Evolutionary conservation across 768 basidiomycete species (phyloP).

Genomic region (Lyophyllum semitale): DNA sequence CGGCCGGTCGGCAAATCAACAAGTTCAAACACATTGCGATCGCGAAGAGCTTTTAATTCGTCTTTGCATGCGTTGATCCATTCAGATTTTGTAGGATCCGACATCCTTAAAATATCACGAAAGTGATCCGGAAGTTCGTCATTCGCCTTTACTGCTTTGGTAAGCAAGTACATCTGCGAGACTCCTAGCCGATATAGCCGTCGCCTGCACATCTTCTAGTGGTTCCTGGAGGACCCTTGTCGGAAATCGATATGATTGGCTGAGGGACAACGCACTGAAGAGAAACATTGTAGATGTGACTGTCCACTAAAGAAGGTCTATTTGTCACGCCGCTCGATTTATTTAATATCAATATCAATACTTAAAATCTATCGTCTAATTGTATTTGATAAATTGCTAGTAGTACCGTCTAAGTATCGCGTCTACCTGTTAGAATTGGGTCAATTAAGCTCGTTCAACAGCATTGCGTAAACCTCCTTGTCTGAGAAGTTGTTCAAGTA

Average conservation of each 20-base stretch:
- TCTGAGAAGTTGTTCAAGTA: conserved; percentile 2
- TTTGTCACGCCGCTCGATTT: not conserved
- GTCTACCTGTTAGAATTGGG: not conserved
- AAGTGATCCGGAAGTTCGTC: no score
- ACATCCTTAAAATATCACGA: no score
- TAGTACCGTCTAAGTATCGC: not conserved
- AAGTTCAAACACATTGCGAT: no score
- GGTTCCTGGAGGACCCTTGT: not conserved
- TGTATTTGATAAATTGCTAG: not conserved
- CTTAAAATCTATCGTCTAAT: not conserved
- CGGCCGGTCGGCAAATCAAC: no score
- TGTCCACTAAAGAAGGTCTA: not conserved
- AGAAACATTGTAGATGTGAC: not conserved
- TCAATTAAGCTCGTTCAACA: not conserved
- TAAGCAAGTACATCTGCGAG: not conserved
- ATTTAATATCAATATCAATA: no score
- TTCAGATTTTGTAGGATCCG: no score
- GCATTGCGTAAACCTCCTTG: conserved; percentile 1
- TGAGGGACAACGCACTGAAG: not conserved
- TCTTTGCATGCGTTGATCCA: no score
- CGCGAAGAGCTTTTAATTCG: no score
- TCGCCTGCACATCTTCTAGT: not conserved
- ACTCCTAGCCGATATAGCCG: not conserved
- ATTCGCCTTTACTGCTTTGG: no score
- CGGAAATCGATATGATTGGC: not conserved